Evolutionary conservation across 257 asterid genomes (phyloP).

Genomic region (Nicotiana undulata): DNA sequence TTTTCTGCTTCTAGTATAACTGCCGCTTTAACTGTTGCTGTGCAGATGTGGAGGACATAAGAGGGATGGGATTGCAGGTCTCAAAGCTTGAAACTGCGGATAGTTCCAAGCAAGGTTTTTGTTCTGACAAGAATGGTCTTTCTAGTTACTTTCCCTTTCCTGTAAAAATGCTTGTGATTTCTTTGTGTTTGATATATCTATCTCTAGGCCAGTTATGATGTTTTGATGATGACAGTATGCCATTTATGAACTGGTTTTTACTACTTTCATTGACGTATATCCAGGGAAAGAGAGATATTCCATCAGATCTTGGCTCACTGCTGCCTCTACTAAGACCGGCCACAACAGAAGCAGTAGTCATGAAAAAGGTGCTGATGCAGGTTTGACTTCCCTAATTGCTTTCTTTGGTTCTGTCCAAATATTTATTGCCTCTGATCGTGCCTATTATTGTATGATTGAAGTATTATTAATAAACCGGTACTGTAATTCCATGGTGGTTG

Average conservation of each 20-base stretch:
- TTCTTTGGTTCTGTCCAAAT: neutral
- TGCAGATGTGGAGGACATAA: constrained; percentile 75
- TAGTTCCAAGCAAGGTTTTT: constrained; percentile 53
- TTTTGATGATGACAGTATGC: neutral
- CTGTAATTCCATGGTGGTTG: neutral
- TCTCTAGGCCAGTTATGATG: neutral
- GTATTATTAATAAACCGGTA: neutral
- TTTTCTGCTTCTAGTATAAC: neutral
- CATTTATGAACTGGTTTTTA: neutral
- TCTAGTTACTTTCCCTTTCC: neutral
- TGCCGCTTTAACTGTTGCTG: constrained; percentile 3
- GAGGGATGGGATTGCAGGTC: constrained; percentile 98
- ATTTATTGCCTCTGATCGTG: neutral
- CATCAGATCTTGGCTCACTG: constrained; percentile 74
- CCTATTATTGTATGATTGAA: neutral
- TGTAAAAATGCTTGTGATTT: neutral
- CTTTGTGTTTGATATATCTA: neutral
- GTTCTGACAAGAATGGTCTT: neutral
- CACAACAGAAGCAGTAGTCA: constrained; percentile 16
- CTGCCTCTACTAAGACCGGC: constrained; percentile 36
- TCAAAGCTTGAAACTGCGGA: constrained; percentile 83
- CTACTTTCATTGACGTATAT: constrained; percentile 14
- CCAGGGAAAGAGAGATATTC: constrained; percentile 56
- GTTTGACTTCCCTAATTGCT: constrained; percentile 13
- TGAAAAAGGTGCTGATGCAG: constrained; percentile 28